Evolutionary conservation across 2,329 filamentous ascomycete species (phyloP), one percentile per base, ranked within the genome.

Genomic region (Cladophialophora chaetospira): DNA sequence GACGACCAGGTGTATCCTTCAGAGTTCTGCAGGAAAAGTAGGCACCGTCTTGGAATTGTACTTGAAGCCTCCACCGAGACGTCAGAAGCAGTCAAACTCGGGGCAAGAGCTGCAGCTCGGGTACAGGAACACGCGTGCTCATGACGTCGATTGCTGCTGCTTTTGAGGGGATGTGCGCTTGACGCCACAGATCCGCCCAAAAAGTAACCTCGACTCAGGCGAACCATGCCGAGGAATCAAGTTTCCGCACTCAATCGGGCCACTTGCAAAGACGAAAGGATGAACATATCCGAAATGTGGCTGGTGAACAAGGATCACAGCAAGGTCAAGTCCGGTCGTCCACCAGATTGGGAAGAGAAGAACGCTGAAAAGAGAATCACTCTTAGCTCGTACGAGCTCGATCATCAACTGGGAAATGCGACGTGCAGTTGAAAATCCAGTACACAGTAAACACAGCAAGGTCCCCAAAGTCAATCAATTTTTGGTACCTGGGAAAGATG

Each of bases 81-180:
- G 63, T 65, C 63, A 65, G 59, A 52, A 36, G 17, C 11, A n/a
- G 31, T 33, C 51, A 33, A 53, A 33, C 21, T 49, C 47, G 44
- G 54, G 56, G 31, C 40, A 53, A 35, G 49, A 51, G 19, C 15
- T 35, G 35, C 47, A 48, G 35, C 26, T 50, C 40, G 26, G 53
- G 48, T 38, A 47, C 46, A 46, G 52, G 31, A 45, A 45, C 40
- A 47, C 52, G 63, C 55, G 49, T 46, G 31, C 36, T 19, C 21
- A 57, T 65, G 63, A 63, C 62, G 63, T 63, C 33, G 45, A 23
- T 35, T 50, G 53, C 56, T 42, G 63, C 63, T 64, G 63, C 63
- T 65, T 64, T 64, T 55, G 46, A 50, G 23, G 45, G 26, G 42
- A 19, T n/a, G n/a, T 36, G 19, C 23, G 52, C 10, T 17, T 25